Evolutionary conservation across 2,329 filamentous ascomycete genomes (phyloP).

Genomic region (Trichoderma koningii): DNA sequence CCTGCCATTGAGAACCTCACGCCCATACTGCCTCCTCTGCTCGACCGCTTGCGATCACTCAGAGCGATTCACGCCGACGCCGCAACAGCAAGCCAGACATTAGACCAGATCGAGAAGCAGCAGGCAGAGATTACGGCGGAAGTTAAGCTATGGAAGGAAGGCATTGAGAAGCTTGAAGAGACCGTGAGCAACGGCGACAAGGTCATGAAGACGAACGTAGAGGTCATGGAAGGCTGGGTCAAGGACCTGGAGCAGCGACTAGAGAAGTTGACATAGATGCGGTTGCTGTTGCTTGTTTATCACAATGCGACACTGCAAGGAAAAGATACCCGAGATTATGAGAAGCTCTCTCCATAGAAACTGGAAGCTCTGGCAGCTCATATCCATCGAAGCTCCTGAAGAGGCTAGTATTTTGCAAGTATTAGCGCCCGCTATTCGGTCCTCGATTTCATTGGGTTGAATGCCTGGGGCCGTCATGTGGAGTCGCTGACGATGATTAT

Average conservation of each 20-base stretch:
- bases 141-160: conserved; percentile 82
- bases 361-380: no score
- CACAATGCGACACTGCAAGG: neutral
- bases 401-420: no score
- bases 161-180: conserved; percentile 74
- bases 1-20: conserved; percentile 85
- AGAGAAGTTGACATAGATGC: conserved; percentile 52
- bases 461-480: conserved; percentile 26
- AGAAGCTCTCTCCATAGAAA: conserved; percentile 11
- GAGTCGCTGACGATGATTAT: neutral
- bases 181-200: conserved; percentile 70
- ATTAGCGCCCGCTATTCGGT: neutral
- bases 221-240: conserved; percentile 86
- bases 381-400: neutral
- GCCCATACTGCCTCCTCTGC: conserved; percentile 78
- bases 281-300: conserved; percentile 6
- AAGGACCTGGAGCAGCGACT: conserved; percentile 81
- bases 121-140: conserved; percentile 83
- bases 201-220: conserved; percentile 76
- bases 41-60: conserved; percentile 83
- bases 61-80: conserved; percentile 85
- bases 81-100: conserved; percentile 73
- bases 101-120: conserved; percentile 74
- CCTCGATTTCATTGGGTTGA: conserved; percentile 6
- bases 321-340: conserved; percentile 39